Base-by-base conservation (phyloP, 2,329 filamentous ascomycete species). In the Aspergillus udagawae region DNA sequence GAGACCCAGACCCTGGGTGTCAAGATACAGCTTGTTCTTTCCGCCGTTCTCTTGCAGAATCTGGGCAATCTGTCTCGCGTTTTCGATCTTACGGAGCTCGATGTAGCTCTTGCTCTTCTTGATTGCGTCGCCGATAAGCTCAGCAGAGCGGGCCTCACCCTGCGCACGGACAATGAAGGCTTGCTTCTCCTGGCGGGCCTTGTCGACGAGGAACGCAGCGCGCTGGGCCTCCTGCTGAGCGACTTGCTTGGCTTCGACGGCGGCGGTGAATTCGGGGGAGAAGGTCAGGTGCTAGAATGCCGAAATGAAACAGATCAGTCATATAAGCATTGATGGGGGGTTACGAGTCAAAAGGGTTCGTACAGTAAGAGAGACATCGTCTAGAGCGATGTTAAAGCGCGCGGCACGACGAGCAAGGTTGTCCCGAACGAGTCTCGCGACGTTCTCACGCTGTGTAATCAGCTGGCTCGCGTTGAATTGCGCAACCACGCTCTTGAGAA, bases 101-200 rank as follows among this genome's bases (percentile, higher is more conserved):
- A 99, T 86, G 76, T 99, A 99, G 64, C 91, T 89, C 80, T 92
- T 89, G 82, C 85, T 95, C 89, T 97, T 99, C 90, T 97, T 99
- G 86, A 99, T 96, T 60, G 94, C 94, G 53, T 99, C 94, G 77
- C 94, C 94, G 70, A 99, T 97, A 63, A 99, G 87, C 80, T 99
- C 92, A 49, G 94, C 94, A 42, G 94, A 97, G 65, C 94, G 90
- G 51, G 94, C 94, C 81, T 99, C 94, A 91, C 94, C 94, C 86
- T 97, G 94, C 3, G 94, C 94, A 79, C 92, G 91, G 73, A 99
- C 94, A 55, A 99, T 92, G 81, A 92, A 97, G 68, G 94, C 94
- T 80, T 99, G 94, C 83, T 99, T 99, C 84, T 99, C 94, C 79
- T 99, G 94, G 66, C 94, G 88, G 54, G 94, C 94, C 82, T 97